Evolutionary conservation across 345 rosid genomes (phyloP).

Genomic region (Cardamine occulta): DNA sequence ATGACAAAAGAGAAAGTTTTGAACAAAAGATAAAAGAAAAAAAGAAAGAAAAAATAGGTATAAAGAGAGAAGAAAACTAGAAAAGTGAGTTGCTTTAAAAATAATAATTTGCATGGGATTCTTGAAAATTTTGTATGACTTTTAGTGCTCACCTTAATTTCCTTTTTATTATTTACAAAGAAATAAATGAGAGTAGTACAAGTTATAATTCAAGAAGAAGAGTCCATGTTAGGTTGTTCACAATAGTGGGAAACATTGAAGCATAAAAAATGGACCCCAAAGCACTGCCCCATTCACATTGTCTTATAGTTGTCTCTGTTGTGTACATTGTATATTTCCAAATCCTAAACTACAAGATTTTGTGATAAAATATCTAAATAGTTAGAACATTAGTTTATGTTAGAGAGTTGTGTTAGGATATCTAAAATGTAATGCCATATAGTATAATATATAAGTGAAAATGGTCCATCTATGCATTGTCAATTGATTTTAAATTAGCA

Average conservation of each 20-base stretch:
- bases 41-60: slow-evolving; percentile 13
- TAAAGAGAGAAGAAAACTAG: slow-evolving; percentile 27
- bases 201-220: slow-evolving; percentile 31
- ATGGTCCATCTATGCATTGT: too few species aligned
- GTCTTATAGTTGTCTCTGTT: slow-evolving; percentile 46
- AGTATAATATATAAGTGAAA: too few species aligned
- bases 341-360: background rate
- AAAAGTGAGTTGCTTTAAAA: slow-evolving; percentile 39
- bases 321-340: slow-evolving; percentile 29
- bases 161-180: slow-evolving; percentile 17
- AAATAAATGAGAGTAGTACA: slow-evolving; percentile 42
- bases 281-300: slow-evolving; percentile 41
- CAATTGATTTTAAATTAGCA: too few species aligned
- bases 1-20: slow-evolving; percentile 37
- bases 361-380: slow-evolving; percentile 11
- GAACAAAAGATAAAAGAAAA: background rate
- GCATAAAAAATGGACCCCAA: slow-evolving; percentile 46
- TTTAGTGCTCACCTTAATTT: slow-evolving; percentile 34
- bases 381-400: slow-evolving; percentile 16
- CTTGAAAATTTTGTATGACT: slow-evolving; percentile 26
- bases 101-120: slow-evolving; percentile 43
- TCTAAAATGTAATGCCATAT: background rate
- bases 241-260: slow-evolving; percentile 51
- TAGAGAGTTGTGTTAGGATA: slow-evolving; percentile 3
- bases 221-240: slow-evolving; percentile 46